These are phyloP conservation scores for Pseudocercospora fijiensis DNA, from an alignment of 2,329 filamentous ascomycete species.

Conservation along the genomic window DNA sequence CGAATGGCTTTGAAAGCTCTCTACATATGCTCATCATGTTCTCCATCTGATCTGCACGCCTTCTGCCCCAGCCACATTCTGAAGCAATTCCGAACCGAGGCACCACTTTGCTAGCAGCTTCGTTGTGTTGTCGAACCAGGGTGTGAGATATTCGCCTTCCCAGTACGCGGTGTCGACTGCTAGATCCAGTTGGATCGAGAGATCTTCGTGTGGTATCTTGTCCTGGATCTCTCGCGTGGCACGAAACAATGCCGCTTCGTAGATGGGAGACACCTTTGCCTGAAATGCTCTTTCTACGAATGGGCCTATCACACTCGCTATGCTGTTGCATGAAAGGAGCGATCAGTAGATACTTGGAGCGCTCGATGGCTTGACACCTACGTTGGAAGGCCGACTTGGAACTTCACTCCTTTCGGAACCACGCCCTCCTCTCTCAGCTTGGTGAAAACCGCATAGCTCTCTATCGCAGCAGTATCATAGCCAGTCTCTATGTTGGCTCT, in stretches of 20 bases:
- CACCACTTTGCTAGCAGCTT: constrained; percentile 37
- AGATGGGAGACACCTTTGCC: constrained; percentile 34
- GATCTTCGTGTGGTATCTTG: constrained; percentile 37
- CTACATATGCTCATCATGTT: constrained; percentile 3
- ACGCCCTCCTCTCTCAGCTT: constrained; percentile 33
- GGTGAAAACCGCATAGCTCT: constrained; percentile 37
- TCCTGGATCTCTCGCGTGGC: constrained; percentile 33
- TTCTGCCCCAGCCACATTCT: constrained; percentile 44
- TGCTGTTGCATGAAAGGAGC: neutral
- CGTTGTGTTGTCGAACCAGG: constrained; percentile 35
- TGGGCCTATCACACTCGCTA: constrained; percentile 28
- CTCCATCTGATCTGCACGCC: constrained; percentile 1
- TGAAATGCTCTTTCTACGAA: constrained; percentile 31
- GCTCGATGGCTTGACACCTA: neutral
- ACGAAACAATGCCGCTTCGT: constrained; percentile 35
- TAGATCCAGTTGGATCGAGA: constrained; percentile 36
- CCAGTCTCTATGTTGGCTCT: constrained; percentile 28
- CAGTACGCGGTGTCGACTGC: constrained; percentile 37
- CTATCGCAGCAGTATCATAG: constrained; percentile 37
- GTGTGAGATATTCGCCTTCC: constrained; percentile 27
- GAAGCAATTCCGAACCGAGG: constrained; percentile 42
- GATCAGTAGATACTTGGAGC: neutral
- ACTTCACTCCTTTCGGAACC: constrained; percentile 31
- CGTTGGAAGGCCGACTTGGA: constrained; percentile 39
- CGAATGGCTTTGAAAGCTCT: neutral